Percentiles rank a stretch among this genome's conserved stretches.
phyloP scores from a whole-genome alignment of 2,329 filamentous ascomycete species.

The Phaeomoniella chlamydospora region DNA sequence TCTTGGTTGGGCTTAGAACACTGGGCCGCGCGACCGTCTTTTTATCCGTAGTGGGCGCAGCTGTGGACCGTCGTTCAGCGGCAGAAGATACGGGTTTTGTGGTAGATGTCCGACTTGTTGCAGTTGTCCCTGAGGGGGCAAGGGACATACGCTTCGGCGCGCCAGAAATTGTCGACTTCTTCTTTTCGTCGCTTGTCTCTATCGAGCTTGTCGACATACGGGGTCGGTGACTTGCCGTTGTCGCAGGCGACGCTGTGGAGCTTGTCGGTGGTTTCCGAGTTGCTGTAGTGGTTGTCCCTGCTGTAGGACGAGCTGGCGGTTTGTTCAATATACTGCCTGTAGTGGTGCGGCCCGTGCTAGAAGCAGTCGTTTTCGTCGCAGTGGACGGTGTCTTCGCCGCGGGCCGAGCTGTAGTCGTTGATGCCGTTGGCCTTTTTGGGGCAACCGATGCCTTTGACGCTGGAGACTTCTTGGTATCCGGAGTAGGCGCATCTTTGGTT shows the following conservation, averaged over 20 bases:
- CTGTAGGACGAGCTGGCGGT: conserved; percentile 26
- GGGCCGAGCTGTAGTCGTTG: conserved; percentile 20
- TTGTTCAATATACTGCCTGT: conserved; percentile 24
- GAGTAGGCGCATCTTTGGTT: conserved; percentile 12
- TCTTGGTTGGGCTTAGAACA: conserved; percentile 10
- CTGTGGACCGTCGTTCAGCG: conserved; percentile 14
- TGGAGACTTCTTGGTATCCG: conserved; percentile 18
- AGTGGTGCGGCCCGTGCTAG: conserved; percentile 14
- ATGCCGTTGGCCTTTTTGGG: conserved; percentile 18
- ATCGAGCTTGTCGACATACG: conserved; percentile 27
- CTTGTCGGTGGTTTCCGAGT: conserved; percentile 18
- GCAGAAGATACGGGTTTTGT: conserved; percentile 17
- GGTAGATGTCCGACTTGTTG: conserved; percentile 16
- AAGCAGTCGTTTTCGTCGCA: conserved; percentile 14
- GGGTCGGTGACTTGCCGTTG: conserved; percentile 22
- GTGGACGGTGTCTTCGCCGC: conserved; percentile 11
- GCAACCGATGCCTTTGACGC: conserved; percentile 17
- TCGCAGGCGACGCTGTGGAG: conserved; percentile 16
- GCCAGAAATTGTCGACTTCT: conserved; percentile 21
- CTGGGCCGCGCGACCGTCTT: conserved; percentile 5
- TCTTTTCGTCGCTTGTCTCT: conserved; percentile 29
- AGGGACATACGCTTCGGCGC: conserved; percentile 30
- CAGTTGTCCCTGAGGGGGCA: conserved; percentile 16
- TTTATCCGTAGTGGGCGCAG: not conserved
- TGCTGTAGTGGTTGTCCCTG: conserved; percentile 6